These are phyloP conservation scores for Yarrowia hollandica DNA, from an alignment of 805 yeast species.

Conservation along the genomic window DNA sequence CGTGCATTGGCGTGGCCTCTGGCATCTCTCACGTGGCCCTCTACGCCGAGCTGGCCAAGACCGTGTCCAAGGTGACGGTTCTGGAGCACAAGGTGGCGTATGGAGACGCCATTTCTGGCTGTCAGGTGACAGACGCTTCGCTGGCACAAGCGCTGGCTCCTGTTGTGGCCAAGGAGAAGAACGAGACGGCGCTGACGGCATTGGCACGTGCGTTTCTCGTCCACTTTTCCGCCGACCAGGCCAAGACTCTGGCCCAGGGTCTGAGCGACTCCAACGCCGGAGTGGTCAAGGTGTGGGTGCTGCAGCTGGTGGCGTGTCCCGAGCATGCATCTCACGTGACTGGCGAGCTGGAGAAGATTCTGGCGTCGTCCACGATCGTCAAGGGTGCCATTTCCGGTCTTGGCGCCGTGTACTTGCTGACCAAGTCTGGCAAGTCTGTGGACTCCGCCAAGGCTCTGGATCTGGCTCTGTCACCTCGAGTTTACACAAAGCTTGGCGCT, in stretches of 20 bases:
- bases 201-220: background rate
- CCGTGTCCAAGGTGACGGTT: constrained; percentile 1
- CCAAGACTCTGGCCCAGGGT: constrained; percentile 7
- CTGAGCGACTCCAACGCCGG: background rate
- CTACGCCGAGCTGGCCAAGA: background rate
- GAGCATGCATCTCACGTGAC: background rate
- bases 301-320: background rate
- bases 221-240: background rate
- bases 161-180: constrained; percentile 15
- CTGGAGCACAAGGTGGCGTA: constrained; percentile 16
- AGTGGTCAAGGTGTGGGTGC: constrained; percentile 11
- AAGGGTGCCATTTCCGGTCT: constrained; percentile 19
- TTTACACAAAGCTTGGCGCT: background rate
- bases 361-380: background rate
- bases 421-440: background rate
- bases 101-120: constrained; percentile 1
- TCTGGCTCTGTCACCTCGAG: constrained; percentile 20
- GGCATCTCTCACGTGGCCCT: background rate
- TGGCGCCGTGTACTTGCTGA: background rate
- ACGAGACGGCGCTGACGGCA: constrained; percentile 6
- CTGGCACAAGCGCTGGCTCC: background rate
- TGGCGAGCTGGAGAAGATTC: background rate
- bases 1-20: background rate
- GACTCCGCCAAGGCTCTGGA: constrained; percentile 2
- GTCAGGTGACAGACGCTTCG: background rate